phyloP scores from a whole-genome alignment of 176 grass and related monocot genomes.

The Saccharum officinarum region DNA sequence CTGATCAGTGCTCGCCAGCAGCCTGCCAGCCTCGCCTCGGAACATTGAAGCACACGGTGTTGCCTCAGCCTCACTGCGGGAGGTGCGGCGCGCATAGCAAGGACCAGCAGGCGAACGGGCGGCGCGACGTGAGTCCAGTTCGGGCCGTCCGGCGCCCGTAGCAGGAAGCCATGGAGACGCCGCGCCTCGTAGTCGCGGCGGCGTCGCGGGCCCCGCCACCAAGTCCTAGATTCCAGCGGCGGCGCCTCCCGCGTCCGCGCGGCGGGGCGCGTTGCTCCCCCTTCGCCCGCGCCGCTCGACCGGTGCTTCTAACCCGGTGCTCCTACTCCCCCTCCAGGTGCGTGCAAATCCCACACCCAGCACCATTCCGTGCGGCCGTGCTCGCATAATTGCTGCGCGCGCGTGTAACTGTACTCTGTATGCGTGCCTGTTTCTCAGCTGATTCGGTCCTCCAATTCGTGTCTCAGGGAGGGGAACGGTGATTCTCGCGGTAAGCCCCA shows the following conservation, averaged over 20 bases:
- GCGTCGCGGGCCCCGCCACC: neutral
- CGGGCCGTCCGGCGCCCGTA: neutral
- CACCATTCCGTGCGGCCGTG: neutral
- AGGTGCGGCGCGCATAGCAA: neutral
- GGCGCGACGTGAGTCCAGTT: neutral
- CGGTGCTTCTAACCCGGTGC: neutral
- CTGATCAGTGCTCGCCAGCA: neutral
- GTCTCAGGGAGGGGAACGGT: neutral
- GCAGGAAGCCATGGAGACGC: neutral
- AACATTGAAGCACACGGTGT: neutral
- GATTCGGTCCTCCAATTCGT: neutral
- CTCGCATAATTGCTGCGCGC: neutral
- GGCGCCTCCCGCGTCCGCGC: neutral
- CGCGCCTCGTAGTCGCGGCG: constrained; percentile 3
- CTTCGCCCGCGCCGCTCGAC: neutral
- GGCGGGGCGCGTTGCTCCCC: neutral
- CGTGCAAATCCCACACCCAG: neutral
- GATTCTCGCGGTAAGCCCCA: neutral
- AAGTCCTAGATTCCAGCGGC: neutral
- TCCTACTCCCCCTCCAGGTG: constrained; percentile 14
- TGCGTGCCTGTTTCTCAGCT: neutral
- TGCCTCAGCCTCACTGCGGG: neutral
- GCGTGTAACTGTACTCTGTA: neutral
- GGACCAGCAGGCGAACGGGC: neutral
- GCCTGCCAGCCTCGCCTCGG: neutral